Percentiles rank a stretch among this genome's conserved stretches.
Conservation (phyloP, 164 flowering plant species). For the Chimonanthus salicifolius region DNA sequence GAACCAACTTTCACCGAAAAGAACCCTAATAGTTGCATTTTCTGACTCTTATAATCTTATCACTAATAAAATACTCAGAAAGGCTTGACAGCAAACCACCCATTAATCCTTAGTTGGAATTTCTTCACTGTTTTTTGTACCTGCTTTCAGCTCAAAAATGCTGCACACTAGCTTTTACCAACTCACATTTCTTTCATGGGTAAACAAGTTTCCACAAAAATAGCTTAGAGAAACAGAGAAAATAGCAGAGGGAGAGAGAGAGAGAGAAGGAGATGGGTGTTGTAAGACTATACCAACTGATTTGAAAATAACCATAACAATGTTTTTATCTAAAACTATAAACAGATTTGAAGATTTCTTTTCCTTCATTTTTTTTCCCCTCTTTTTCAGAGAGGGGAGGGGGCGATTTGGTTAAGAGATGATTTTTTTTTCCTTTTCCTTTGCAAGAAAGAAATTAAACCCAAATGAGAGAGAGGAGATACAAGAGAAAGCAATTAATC, state of each 20-base stretch:
- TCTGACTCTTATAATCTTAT: constrained; percentile 30
- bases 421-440: too few species aligned
- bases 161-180: not conserved
- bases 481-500: too few species aligned
- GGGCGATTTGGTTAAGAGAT: too few species aligned
- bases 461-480: not conserved
- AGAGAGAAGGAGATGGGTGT: constrained; percentile 52
- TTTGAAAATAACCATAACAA: too few species aligned
- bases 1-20: constrained; percentile 56
- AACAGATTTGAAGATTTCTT: too few species aligned
- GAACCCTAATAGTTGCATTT: constrained; percentile 23
- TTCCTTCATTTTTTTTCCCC: too few species aligned
- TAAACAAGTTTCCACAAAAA: not conserved
- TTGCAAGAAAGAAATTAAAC: not conserved
- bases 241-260: not conserved
- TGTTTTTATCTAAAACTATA: too few species aligned
- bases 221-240: constrained; percentile 1
- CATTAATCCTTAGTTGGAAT: constrained; percentile 32
- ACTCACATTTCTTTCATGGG: not conserved
- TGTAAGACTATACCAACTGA: constrained; percentile 12
- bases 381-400: too few species aligned
- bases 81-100: constrained; percentile 10
- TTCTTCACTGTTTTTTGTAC: constrained; percentile 22
- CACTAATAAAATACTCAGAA: constrained; percentile 25
- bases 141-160: not conserved